These are phyloP conservation scores for Punctularia strigosozonata DNA, from an alignment of 768 basidiomycete species.

Conservation along the genomic window DNA sequence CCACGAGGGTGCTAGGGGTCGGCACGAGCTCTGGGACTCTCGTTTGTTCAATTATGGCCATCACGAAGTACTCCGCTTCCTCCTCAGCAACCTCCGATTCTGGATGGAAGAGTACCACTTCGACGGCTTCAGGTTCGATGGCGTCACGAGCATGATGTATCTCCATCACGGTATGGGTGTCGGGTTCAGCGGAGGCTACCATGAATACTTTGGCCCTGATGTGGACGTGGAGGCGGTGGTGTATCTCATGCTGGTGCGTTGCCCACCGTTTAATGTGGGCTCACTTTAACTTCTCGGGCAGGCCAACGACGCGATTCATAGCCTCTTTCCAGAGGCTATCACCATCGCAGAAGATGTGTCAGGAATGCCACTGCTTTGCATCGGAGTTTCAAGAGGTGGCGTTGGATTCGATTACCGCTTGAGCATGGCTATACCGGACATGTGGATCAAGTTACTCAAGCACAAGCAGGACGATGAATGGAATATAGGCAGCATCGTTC, in stretches of 20 bases:
- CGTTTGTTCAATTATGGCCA: conserved; percentile 93
- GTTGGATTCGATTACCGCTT: conserved; percentile 97
- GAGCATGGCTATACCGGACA: conserved; percentile 98
- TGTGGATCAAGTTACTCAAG: conserved; percentile 99
- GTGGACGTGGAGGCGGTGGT: conserved; percentile 86
- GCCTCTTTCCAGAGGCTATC: conserved; percentile 66
- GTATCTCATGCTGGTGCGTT: conserved; percentile 91
- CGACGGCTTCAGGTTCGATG: conserved; percentile 97
- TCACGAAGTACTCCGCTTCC: conserved; percentile 91
- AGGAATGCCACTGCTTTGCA: conserved; percentile 93
- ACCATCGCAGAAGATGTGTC: conserved; percentile 99
- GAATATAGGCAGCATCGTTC: conserved; percentile 79
- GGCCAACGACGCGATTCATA: conserved; percentile 89
- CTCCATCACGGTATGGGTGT: conserved; percentile 94
- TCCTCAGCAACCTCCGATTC: conserved; percentile 90
- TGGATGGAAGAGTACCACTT: conserved; percentile 94
- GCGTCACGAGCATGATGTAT: conserved; percentile 99
- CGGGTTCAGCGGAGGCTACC: conserved; percentile 96
- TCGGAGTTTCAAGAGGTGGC: conserved; percentile 70
- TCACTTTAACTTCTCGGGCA: conserved; percentile 17
- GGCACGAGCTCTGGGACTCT: conserved; percentile 96
- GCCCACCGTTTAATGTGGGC: neutral
- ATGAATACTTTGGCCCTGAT: conserved; percentile 87
- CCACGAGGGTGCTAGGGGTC: conserved; percentile 84
- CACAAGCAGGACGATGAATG: conserved; percentile 81